A percentile compares a stretch with the other conserved stretches of the same genome.
Conservation (phyloP, 805 yeast species). For the Schwanniomyces sp. region DNA sequence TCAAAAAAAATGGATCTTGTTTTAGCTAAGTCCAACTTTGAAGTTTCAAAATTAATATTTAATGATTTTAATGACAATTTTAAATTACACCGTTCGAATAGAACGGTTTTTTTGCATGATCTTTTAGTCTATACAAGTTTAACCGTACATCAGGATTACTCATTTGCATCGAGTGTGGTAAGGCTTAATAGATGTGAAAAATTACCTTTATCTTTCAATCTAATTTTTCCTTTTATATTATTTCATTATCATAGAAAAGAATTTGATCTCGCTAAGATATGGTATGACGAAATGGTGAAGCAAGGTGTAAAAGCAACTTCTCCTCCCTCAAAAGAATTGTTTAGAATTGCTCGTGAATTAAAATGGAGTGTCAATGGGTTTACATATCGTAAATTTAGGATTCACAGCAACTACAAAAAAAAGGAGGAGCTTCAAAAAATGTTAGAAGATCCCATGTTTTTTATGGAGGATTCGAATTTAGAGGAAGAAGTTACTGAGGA, state of each 20-base stretch:
- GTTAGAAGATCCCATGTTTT: conserved; percentile 14
- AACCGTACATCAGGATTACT: conserved; percentile 29
- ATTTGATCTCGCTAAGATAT: conserved; percentile 27
- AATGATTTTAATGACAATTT: conserved; percentile 19
- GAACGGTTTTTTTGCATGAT: conserved; percentile 25
- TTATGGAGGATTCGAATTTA: conserved; percentile 9
- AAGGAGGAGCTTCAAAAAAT: conserved; percentile 16
- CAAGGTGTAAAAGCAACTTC: conserved; percentile 32
- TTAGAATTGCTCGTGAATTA: conserved; percentile 32
- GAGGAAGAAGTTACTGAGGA: conserved; percentile 20
- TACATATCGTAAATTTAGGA: conserved; percentile 23
- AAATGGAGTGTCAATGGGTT: conserved; percentile 37
- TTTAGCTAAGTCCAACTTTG: conserved; percentile 13
- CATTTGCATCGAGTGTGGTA: conserved; percentile 31
- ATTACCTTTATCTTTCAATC: conserved; percentile 39
- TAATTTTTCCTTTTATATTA: conserved; percentile 36
- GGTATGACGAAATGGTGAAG: conserved; percentile 35
- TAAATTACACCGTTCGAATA: conserved; percentile 10
- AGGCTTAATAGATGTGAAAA: conserved; percentile 21
- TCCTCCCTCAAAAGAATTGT: conserved; percentile 24
- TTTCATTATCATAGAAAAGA: conserved; percentile 34
- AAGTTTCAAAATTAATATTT: conserved; percentile 26
- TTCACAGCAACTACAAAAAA: conserved; percentile 20
- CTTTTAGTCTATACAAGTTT: conserved; percentile 31
- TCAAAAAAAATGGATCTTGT: conserved; percentile 15